These are phyloP conservation scores for Euphorbia schlechtendalii DNA, from an alignment of 441 rosid species.

Conservation along the genomic window DNA sequence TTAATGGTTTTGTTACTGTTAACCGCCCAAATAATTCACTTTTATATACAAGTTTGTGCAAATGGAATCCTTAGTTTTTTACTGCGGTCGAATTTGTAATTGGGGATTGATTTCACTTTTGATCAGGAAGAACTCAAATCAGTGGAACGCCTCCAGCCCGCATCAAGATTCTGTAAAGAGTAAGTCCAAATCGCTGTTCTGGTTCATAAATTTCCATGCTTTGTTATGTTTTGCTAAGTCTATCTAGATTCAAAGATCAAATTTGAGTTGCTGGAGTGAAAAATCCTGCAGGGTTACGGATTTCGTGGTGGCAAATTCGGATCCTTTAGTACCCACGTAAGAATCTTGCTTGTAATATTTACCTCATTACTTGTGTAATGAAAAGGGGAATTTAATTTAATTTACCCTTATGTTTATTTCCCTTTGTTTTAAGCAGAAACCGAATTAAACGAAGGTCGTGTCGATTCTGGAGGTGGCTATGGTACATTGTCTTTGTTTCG, in stretches of 20 bases:
- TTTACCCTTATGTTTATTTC: neutral
- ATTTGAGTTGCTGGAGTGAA: too few relatives aligned
- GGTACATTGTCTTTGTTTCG: constrained; percentile 39
- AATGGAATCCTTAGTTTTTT: neutral
- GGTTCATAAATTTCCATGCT: neutral
- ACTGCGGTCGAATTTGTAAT: neutral
- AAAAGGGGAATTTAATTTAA: constrained; percentile 5
- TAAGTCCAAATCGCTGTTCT: constrained; percentile 21
- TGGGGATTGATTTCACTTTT: constrained; percentile 12
- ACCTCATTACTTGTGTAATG: constrained; percentile 4
- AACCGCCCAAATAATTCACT: neutral
- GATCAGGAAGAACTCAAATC: constrained; percentile 70
- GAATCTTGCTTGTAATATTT: constrained; percentile 17
- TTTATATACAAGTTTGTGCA: constrained; percentile 5
- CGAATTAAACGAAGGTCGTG: constrained; percentile 44
- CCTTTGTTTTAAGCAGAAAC: constrained; percentile 36
- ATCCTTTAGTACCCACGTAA: constrained; percentile 71
- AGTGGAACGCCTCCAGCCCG: constrained; percentile 47
- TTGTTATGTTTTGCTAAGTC: neutral
- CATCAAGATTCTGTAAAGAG: constrained; percentile 84
- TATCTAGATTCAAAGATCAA: too few relatives aligned
- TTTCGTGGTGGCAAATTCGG: constrained; percentile 57
- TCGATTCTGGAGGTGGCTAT: constrained; percentile 81
- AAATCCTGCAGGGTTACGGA: constrained; percentile 54
- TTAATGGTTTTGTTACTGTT: constrained; percentile 2